Base-by-base conservation (phyloP, 140 eudicot genomes). In the Bidens hawaiensis region DNA sequence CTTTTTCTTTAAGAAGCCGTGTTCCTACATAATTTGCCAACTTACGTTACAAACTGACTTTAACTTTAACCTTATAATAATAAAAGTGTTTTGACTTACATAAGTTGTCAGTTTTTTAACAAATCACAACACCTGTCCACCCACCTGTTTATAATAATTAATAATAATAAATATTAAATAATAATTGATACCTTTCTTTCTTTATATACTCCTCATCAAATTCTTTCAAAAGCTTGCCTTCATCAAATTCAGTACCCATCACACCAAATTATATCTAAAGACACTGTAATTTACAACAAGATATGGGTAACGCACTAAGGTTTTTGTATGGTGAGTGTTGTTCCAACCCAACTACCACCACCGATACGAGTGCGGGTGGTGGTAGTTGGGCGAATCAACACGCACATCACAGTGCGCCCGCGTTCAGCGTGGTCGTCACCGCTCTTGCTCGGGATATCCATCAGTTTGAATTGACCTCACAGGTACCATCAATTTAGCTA, bases 221-320 rank as follows among this genome's bases (percentile, higher is more conserved):
- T 49, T 25, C 34, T 38, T 36, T 8, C 54, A 70, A 70, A 28
- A 26, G 49, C 30, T 26, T 3, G 31, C 41, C 4, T 3, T 18
- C 52, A 17, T 8, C 42, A 13, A 34, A 31, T 43, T 38, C 24
- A 16, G 22, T 6, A 23, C n/a, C 58, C 2, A 51, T 23, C 33
- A 15, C 22, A 50, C n/a, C n/a, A 62, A 42, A 7, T n/a, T n/a
- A n/a, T n/a, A 22, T 62, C 48, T 57, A 5, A n/a, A 43, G 13
- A 6, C 56, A 7, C 11, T 47, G 78, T 65, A 33, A 57, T 33
- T 73, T 47, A 23, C 22, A 23, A 48, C 15, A 26, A 58, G 38
- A 46, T 22, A 87, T 90, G 94, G 97, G 97, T 62, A 90, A 90
- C 58, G 94, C 82, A 12, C 74, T 90, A 16, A 78, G 96, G 79